These are phyloP conservation scores for Diutina scorzettiae DNA, from an alignment of 1,139 yeast species.

Conservation along the genomic window DNA sequence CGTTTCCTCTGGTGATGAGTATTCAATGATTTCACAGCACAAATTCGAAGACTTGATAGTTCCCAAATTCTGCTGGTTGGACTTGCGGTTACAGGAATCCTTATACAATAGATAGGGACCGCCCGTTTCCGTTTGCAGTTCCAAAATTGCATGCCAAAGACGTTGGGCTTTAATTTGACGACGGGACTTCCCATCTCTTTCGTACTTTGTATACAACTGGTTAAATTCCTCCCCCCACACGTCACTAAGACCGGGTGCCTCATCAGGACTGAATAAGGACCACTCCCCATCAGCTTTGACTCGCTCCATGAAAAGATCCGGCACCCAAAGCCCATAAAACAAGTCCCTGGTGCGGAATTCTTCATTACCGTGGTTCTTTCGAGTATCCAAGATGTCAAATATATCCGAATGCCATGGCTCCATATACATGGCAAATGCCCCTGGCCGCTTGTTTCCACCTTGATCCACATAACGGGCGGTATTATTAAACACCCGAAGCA, in stretches of 20 bases:
- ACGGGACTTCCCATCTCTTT: conserved; percentile 52
- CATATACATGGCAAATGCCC: conserved; percentile 79
- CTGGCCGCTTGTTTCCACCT: conserved; percentile 92
- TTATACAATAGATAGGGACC: conserved; percentile 87
- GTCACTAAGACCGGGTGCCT: conserved; percentile 75
- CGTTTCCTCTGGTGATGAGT: conserved; percentile 76
- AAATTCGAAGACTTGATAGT: conserved; percentile 78
- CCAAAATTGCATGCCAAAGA: conserved; percentile 77
- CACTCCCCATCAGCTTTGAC: conserved; percentile 70
- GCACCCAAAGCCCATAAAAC: conserved; percentile 87
- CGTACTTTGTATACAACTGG: conserved; percentile 57
- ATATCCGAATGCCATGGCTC: conserved; percentile 93
- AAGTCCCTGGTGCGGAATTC: conserved; percentile 84
- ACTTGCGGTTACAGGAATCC: conserved; percentile 74
- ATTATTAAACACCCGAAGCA: conserved; percentile 83
- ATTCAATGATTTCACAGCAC: conserved; percentile 87
- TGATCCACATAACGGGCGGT: conserved; percentile 90
- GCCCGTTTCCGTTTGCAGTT: conserved; percentile 88
- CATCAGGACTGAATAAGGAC: conserved; percentile 83
- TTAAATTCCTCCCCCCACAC: conserved; percentile 76
- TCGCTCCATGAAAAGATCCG: conserved; percentile 82
- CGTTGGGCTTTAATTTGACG: conserved; percentile 72
- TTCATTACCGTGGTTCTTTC: conserved; percentile 87
- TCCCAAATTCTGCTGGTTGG: conserved; percentile 82
- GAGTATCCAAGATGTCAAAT: conserved; percentile 69